Percentiles rank a stretch among this genome's conserved stretches.
Evolutionary conservation across 306 rosid species (phyloP).

Genomic region (Castanea sativa): DNA sequence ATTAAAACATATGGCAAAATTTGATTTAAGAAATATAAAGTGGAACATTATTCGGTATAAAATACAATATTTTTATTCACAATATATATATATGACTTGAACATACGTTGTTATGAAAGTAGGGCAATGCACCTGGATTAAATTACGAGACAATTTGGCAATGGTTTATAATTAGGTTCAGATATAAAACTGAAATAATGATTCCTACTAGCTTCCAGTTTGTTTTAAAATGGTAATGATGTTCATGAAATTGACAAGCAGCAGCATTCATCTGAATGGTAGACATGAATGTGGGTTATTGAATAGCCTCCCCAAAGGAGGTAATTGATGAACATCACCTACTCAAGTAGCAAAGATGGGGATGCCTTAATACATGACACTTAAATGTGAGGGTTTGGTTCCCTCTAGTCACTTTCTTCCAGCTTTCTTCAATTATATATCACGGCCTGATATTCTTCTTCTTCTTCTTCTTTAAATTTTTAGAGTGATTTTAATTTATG

Average conservation of each 20-base stretch:
- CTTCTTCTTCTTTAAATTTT: not conserved
- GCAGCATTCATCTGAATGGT: not conserved
- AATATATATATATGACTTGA: too few relatives aligned
- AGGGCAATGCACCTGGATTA: not conserved
- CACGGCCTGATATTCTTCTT: not conserved
- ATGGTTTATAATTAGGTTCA: not conserved
- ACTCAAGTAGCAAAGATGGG: not conserved
- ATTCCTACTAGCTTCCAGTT: constrained; percentile 23
- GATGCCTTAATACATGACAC: constrained; percentile 1
- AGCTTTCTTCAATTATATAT: not conserved
- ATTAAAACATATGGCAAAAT: too few relatives aligned
- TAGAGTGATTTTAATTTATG: not conserved
- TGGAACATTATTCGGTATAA: too few relatives aligned
- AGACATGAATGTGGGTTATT: not conserved
- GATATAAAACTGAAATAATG: constrained; percentile 21
- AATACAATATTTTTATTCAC: too few relatives aligned
- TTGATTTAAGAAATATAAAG: too few relatives aligned
- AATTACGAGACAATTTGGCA: not conserved
- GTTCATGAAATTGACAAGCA: not conserved
- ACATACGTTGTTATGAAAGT: too few relatives aligned
- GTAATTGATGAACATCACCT: constrained; percentile 20
- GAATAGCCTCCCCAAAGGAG: not conserved
- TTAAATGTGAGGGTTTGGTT: constrained; percentile 19
- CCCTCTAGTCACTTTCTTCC: constrained; percentile 27
- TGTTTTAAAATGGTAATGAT: not conserved